Evolutionary conservation across 495 filamentous ascomycete species (phyloP).

Genomic region (Penicillium paradoxum): DNA sequence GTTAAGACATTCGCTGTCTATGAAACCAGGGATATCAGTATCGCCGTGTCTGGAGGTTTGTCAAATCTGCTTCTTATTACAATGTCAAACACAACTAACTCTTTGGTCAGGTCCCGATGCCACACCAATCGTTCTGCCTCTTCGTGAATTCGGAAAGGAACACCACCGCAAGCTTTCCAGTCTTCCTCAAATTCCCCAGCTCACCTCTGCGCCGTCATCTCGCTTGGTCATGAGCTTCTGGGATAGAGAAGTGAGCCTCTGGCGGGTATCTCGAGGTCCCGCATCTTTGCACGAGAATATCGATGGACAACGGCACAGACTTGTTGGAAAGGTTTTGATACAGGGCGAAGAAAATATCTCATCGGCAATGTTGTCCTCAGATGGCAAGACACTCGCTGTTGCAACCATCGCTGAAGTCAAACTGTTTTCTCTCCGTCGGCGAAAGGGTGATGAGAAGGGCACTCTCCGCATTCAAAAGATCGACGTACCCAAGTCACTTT

Average conservation of each 20-base stretch:
- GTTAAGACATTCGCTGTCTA: slow-evolving; percentile 93
- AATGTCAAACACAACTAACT: slow-evolving; percentile 21
- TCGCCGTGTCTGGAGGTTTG: slow-evolving; percentile 88
- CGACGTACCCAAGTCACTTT: slow-evolving; percentile 45
- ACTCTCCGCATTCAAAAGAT: slow-evolving; percentile 65
- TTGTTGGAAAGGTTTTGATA: slow-evolving; percentile 68
- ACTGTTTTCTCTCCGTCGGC: slow-evolving; percentile 55
- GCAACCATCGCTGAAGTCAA: slow-evolving; percentile 75
- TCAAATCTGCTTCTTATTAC: background rate
- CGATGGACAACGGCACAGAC: slow-evolving; percentile 46
- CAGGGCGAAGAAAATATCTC: slow-evolving; percentile 85
- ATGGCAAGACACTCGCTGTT: slow-evolving; percentile 71
- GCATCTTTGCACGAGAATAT: slow-evolving; percentile 39
- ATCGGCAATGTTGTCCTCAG: slow-evolving; percentile 64
- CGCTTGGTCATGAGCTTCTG: slow-evolving; percentile 87
- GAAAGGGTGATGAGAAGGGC: slow-evolving; percentile 44
- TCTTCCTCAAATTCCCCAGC: slow-evolving; percentile 68
- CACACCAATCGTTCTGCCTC: slow-evolving; percentile 70
- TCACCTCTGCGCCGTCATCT: slow-evolving; percentile 63
- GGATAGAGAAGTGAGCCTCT: slow-evolving; percentile 82
- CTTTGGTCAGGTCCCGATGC: slow-evolving; percentile 69
- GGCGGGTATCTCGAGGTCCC: slow-evolving; percentile 54
- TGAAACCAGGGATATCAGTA: slow-evolving; percentile 74
- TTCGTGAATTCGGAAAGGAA: slow-evolving; percentile 76
- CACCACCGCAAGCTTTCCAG: slow-evolving; percentile 71